phyloP scores from a whole-genome alignment of 176 grass and related monocot genomes.

The Triticum turgidum region DNA sequence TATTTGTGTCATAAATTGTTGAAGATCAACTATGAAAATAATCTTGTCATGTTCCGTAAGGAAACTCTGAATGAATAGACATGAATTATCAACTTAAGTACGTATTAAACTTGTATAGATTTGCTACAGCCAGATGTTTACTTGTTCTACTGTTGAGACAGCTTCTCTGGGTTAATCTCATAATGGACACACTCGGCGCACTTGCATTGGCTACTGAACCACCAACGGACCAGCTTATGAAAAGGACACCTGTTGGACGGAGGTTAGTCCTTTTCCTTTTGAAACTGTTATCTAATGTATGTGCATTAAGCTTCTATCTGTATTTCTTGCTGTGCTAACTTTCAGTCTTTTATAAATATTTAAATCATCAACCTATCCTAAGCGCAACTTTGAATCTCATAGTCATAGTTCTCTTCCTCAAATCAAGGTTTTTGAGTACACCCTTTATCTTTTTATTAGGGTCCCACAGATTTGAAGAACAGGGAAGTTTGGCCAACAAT shows the following conservation, averaged over 20 bases:
- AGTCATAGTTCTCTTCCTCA: neutral
- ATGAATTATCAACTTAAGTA: neutral
- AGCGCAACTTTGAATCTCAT: neutral
- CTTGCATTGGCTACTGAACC: slow-evolving; percentile 97
- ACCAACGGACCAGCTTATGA: slow-evolving; percentile 87
- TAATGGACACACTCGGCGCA: slow-evolving; percentile 98
- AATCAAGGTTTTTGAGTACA: neutral
- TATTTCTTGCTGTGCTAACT: neutral
- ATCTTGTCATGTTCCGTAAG: neutral
- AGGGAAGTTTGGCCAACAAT: neutral
- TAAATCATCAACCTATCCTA: neutral
- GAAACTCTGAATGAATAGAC: slow-evolving; percentile 5
- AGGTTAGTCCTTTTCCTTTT: slow-evolving; percentile 49
- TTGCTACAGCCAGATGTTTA: slow-evolving; percentile 9
- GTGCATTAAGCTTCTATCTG: slow-evolving; percentile 8
- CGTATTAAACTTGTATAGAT: neutral
- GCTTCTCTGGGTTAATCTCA: slow-evolving; percentile 99
- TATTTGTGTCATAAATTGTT: slow-evolving; percentile 2
- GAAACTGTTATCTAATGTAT: slow-evolving; percentile 13
- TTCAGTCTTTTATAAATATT: neutral
- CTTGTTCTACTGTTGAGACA: slow-evolving; percentile 40
- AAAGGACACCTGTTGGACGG: slow-evolving; percentile 65
- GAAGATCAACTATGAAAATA: slow-evolving; percentile 18
- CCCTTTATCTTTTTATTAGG: neutral
- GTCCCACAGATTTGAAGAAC: neutral